phyloP scores from a whole-genome alignment of 305 asterid genomes.

The Solanum hybrid region DNA sequence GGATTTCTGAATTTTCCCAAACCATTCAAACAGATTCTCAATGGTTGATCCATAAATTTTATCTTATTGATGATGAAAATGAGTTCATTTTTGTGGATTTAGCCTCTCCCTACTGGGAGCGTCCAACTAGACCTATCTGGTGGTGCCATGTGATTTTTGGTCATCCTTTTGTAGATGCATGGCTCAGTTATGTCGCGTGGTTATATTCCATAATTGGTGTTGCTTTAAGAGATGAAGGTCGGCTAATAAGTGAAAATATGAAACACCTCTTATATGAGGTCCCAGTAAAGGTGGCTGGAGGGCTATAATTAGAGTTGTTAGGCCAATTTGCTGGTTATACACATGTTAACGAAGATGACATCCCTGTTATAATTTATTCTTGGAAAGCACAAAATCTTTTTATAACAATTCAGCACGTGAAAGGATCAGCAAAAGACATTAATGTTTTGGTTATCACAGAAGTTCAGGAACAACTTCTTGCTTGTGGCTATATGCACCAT shows the following conservation, averaged over 20 bases:
- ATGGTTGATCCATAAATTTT: constrained; percentile 44
- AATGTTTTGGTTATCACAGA: constrained; percentile 78
- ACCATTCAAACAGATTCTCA: constrained; percentile 58
- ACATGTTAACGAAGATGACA: constrained; percentile 63
- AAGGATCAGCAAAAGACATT: constrained; percentile 59
- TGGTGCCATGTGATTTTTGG: constrained; percentile 91
- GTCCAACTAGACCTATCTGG: constrained; percentile 81
- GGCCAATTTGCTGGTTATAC: constrained; percentile 93
- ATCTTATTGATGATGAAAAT: constrained; percentile 48
- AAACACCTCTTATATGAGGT: constrained; percentile 86
- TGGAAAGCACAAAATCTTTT: constrained; percentile 82
- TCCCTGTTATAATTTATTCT: constrained; percentile 74
- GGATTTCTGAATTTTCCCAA: constrained; percentile 60
- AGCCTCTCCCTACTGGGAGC: constrained; percentile 87
- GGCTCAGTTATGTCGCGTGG: constrained; percentile 67
- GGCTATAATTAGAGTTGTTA: constrained; percentile 76
- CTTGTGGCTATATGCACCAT: constrained; percentile 79
- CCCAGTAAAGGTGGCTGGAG: constrained; percentile 88
- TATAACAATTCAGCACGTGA: constrained; percentile 55
- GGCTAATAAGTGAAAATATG: constrained; percentile 80
- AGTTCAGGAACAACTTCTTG: constrained; percentile 89
- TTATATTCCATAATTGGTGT: constrained; percentile 73
- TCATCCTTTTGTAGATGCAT: constrained; percentile 63
- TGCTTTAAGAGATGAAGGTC: constrained; percentile 79
- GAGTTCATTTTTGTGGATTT: constrained; percentile 75